Evolutionary conservation across 148 eudicot species (phyloP).

Genomic region (Agrostemma githago): DNA sequence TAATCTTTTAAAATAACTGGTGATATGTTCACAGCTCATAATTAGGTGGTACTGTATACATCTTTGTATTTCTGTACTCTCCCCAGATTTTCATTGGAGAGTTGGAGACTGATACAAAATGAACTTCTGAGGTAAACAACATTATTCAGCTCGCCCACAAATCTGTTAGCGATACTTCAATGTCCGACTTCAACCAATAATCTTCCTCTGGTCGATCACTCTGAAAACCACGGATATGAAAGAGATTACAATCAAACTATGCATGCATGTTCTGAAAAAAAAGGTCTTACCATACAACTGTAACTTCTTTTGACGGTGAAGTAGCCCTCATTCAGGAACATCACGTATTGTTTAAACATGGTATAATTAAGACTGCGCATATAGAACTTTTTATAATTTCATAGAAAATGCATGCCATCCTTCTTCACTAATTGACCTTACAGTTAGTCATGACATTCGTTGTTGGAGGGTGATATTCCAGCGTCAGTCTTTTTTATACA

Average conservation of each 20-base stretch:
- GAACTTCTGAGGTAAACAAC: background rate
- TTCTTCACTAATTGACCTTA: background rate
- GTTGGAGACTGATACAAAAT: background rate
- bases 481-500: no score
- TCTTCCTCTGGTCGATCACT: slow-evolving; percentile 17
- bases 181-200: slow-evolving; percentile 21
- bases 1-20: background rate
- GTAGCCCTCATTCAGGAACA: background rate
- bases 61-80: slow-evolving; percentile 1
- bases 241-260: background rate
- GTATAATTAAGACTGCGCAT: background rate
- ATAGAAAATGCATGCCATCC: background rate
- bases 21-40: background rate
- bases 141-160: slow-evolving; percentile 15
- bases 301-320: no score
- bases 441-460: background rate
- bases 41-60: background rate
- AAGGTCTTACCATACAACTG: background rate
- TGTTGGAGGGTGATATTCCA: background rate
- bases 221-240: slow-evolving; percentile 7
- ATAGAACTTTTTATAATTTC: background rate
- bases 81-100: background rate
- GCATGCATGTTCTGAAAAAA: background rate
- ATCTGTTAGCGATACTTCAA: slow-evolving; percentile 18
- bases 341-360: background rate